These are phyloP conservation scores for Silene noctiflora DNA, from an alignment of 179 eudicot genomes.

Conservation along the genomic window DNA sequence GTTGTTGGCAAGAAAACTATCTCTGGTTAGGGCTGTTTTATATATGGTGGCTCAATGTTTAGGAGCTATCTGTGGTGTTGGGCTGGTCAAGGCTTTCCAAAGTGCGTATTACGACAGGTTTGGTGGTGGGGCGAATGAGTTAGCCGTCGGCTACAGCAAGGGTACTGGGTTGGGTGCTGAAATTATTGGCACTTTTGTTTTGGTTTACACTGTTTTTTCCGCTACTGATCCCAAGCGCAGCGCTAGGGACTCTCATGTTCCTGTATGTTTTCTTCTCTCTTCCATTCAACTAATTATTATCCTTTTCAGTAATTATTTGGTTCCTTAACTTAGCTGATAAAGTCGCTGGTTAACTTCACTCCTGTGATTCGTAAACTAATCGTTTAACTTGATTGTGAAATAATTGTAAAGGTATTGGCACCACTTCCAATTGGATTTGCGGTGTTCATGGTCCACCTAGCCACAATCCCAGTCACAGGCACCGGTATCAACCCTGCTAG, in stretches of 20 bases:
- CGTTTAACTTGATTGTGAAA: slow-evolving; percentile 1
- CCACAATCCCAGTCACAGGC: slow-evolving; percentile 62
- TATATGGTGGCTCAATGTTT: slow-evolving; percentile 59
- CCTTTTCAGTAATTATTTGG: too few relatives aligned
- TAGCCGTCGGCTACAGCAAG: slow-evolving; percentile 45
- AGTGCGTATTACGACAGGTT: slow-evolving; percentile 35
- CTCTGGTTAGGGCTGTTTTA: slow-evolving; percentile 42
- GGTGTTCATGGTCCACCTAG: slow-evolving; percentile 68
- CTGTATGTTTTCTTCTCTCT: slow-evolving; percentile 38
- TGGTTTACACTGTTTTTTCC: slow-evolving; percentile 60
- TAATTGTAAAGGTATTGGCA: slow-evolving; percentile 43
- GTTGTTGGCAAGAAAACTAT: slow-evolving; percentile 49
- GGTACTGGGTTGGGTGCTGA: slow-evolving; percentile 55
- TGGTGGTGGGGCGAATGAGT: slow-evolving; percentile 57
- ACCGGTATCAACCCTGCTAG: slow-evolving; percentile 68
- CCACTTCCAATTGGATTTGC: slow-evolving; percentile 70
- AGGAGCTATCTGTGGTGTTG: slow-evolving; percentile 62
- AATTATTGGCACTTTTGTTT: slow-evolving; percentile 54
- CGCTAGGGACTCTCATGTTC: slow-evolving; percentile 63
- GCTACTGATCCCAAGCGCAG: slow-evolving; percentile 66
- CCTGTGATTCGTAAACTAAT: too few relatives aligned
- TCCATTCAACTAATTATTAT: too few relatives aligned
- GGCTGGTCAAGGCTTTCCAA: slow-evolving; percentile 58
- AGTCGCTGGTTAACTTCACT: too few relatives aligned
- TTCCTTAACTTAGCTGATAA: too few relatives aligned